Evolutionary conservation across 2,329 filamentous ascomycete genomes (phyloP).

Genomic region (Scedosporium apiospermum): DNA sequence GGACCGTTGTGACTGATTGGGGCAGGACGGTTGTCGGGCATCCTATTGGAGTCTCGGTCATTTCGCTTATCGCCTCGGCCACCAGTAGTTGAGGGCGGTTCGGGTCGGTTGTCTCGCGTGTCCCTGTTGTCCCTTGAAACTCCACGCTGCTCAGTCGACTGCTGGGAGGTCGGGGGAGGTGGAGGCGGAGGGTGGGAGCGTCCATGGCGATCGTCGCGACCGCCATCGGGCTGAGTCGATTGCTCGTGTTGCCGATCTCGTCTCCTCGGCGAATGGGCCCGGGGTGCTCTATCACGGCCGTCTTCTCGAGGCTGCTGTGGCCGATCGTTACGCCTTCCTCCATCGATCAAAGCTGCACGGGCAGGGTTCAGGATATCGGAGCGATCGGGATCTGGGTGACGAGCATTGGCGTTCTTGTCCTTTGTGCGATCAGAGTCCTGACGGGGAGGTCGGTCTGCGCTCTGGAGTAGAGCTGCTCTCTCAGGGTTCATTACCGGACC

Average conservation of each 20-base stretch:
- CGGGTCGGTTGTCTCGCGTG: slow-evolving; percentile 17
- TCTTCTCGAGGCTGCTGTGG: slow-evolving; percentile 32
- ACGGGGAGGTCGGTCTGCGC: neutral
- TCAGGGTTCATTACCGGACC: slow-evolving; percentile 47
- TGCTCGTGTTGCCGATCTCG: slow-evolving; percentile 21
- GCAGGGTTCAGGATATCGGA: slow-evolving; percentile 37
- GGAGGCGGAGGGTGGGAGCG: slow-evolving; percentile 23
- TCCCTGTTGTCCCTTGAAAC: slow-evolving; percentile 1
- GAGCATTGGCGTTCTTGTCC: slow-evolving; percentile 19
- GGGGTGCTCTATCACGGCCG: slow-evolving; percentile 28
- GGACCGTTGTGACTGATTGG: slow-evolving; percentile 5
- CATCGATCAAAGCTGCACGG: slow-evolving; percentile 34
- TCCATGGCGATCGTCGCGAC: slow-evolving; percentile 36
- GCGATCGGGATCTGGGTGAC: slow-evolving; percentile 17
- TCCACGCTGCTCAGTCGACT: slow-evolving; percentile 21
- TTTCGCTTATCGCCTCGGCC: slow-evolving; percentile 24
- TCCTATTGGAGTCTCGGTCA: slow-evolving; percentile 29
- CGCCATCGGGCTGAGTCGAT: slow-evolving; percentile 22
- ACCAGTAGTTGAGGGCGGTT: slow-evolving; percentile 18
- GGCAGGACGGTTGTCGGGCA: neutral
- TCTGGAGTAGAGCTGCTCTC: slow-evolving; percentile 37
- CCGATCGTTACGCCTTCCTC: slow-evolving; percentile 21
- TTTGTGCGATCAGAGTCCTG: slow-evolving; percentile 14
- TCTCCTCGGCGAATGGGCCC: slow-evolving; percentile 41
- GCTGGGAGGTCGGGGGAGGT: slow-evolving; percentile 6